phyloP scores from a whole-genome alignment of 441 rosid genomes.

The Pelargonium citronellum region DNA sequence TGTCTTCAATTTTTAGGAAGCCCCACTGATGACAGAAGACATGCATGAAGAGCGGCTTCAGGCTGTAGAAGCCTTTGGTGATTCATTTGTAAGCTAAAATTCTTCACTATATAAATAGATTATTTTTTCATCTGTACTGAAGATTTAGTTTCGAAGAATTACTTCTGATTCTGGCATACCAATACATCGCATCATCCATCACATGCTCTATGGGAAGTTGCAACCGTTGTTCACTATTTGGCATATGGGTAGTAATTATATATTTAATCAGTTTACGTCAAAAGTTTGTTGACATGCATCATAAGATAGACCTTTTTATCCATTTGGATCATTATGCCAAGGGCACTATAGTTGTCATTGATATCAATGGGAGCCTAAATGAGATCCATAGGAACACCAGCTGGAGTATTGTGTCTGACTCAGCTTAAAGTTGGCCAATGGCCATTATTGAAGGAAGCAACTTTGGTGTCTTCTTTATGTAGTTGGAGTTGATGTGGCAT shows the following conservation, averaged over 20 bases:
- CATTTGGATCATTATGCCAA: too few relatives aligned
- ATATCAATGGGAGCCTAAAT: too few relatives aligned
- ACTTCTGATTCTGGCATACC: too few relatives aligned
- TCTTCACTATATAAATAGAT: slow-evolving; percentile 7
- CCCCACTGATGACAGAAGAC: slow-evolving; percentile 97
- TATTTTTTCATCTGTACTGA: neutral
- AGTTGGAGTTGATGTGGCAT: too few relatives aligned
- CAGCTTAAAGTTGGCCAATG: slow-evolving; percentile 5
- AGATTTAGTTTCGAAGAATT: slow-evolving; percentile 3
- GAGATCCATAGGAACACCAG: too few relatives aligned
- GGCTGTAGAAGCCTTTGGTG: slow-evolving; percentile 80
- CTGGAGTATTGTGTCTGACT: neutral
- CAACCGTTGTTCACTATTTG: slow-evolving; percentile 8
- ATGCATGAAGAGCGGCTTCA: slow-evolving; percentile 98
- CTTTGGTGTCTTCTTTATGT: too few relatives aligned
- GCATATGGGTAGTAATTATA: slow-evolving; percentile 10
- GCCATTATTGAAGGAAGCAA: neutral
- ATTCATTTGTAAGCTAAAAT: slow-evolving; percentile 67
- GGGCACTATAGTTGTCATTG: too few relatives aligned
- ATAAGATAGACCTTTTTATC: too few relatives aligned
- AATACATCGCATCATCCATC: neutral
- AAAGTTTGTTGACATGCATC: too few relatives aligned
- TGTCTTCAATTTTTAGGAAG: slow-evolving; percentile 43
- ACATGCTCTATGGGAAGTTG: neutral
- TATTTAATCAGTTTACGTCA: neutral